phyloP scores from a whole-genome alignment of 371 early-diverging fungal species.

The Rhizopus delemar region DNA sequence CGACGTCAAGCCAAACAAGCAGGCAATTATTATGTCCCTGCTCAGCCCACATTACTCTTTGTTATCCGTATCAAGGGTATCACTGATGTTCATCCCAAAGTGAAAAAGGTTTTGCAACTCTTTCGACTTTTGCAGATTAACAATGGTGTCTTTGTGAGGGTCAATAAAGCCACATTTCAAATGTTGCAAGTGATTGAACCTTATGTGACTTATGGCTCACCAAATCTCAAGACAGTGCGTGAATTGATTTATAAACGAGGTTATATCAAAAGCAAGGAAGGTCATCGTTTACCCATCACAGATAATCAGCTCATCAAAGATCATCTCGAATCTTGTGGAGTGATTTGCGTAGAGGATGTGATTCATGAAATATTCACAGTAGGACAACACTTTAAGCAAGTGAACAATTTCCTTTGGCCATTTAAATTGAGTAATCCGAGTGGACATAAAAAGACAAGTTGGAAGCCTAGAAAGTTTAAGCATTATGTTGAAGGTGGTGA shows the following conservation, averaged over 20 bases:
- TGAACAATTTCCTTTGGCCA: conserved; percentile 98
- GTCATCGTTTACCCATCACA: conserved; percentile 91
- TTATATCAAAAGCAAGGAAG: conserved; percentile 87
- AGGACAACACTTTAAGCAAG: conserved; percentile 80
- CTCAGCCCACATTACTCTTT: conserved; percentile 93
- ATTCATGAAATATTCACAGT: conserved; percentile 98
- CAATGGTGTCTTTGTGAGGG: conserved; percentile 95
- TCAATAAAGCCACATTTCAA: conserved; percentile 96
- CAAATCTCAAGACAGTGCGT: conserved; percentile 96
- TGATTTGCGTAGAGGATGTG: conserved; percentile 97
- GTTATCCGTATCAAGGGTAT: conserved; percentile 93
- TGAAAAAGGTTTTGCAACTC: conserved; percentile 96
- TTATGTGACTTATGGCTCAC: conserved; percentile 95
- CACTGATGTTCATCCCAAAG: conserved; percentile 97
- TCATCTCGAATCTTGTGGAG: conserved; percentile 87
- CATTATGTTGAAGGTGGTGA: conserved; percentile 99
- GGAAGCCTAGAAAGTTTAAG: conserved; percentile 88
- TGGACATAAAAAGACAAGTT: conserved; percentile 72
- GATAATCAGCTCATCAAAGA: conserved; percentile 94
- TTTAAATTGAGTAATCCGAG: conserved; percentile 97
- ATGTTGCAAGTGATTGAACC: conserved; percentile 97
- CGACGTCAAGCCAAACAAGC: conserved; percentile 84
- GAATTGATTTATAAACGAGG: conserved; percentile 99
- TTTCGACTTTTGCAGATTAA: conserved; percentile 98
- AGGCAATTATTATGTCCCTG: conserved; percentile 90